A percentile compares a stretch with the other conserved stretches of the same genome.
These are phyloP conservation scores for Aspergillus tubingensis DNA, from an alignment of 2,329 filamentous ascomycete genomes.

Conservation along the genomic window DNA sequence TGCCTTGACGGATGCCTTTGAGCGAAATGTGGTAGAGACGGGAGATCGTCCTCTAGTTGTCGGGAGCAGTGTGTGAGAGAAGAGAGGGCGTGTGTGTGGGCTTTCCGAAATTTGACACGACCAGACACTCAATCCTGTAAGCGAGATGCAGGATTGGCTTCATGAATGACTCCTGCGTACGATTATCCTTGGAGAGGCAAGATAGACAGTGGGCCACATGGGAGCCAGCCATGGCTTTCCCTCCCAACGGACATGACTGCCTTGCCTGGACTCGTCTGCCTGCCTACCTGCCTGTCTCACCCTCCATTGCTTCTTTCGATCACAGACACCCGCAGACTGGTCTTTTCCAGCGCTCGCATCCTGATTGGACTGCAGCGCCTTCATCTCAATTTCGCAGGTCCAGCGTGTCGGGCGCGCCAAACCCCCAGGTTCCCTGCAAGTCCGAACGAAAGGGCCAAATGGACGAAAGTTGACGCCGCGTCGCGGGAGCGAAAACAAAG, in stretches of 20 bases:
- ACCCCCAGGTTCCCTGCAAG: too few relatives aligned
- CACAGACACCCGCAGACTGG: neutral
- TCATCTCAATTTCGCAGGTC: neutral
- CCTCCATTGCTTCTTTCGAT: constrained; percentile 2
- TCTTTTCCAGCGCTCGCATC: neutral
- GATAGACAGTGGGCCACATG: neutral
- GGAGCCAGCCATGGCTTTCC: neutral
- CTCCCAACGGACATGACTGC: neutral
- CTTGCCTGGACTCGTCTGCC: neutral
- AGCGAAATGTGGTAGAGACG: constrained; percentile 11
- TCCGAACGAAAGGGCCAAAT: constrained; percentile 8
- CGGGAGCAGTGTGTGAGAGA: too few relatives aligned
- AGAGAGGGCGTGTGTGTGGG: neutral
- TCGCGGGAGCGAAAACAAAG: constrained; percentile 9
- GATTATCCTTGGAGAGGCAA: neutral
- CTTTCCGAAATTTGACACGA: constrained; percentile 1
- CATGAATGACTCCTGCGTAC: neutral
- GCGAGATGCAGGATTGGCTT: neutral
- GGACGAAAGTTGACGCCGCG: neutral
- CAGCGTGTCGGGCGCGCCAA: too few relatives aligned
- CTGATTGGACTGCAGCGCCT: neutral
- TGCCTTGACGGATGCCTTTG: constrained; percentile 2
- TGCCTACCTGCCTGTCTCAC: neutral
- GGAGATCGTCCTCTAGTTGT: constrained; percentile 25
- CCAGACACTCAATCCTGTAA: neutral